Conservation (phyloP, 352 stramenopile genomes). For the Globisporangium viniferum region DNA sequence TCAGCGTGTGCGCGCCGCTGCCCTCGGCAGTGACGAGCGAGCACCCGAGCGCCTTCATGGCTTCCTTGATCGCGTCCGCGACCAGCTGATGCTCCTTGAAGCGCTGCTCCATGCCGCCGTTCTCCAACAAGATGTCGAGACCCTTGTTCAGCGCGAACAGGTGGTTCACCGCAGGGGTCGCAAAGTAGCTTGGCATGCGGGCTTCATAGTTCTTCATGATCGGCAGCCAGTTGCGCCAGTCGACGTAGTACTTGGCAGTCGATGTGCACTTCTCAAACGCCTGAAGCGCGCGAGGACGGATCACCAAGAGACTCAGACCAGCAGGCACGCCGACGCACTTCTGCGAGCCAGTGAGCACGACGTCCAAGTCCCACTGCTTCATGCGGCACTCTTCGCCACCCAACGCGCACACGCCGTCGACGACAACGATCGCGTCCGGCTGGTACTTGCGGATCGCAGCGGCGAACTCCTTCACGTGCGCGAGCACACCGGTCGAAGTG, state of each 20-base stretch:
- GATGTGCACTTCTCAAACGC: slow-evolving; percentile 58
- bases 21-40: slow-evolving; percentile 50
- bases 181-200: slow-evolving; percentile 72
- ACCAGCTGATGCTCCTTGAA: slow-evolving; percentile 67
- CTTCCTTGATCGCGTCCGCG: slow-evolving; percentile 59
- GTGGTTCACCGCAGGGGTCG: slow-evolving; percentile 77
- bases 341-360: slow-evolving; percentile 75
- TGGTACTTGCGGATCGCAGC: slow-evolving; percentile 53
- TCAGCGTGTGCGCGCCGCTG: slow-evolving; percentile 64
- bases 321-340: slow-evolving; percentile 76
- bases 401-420: slow-evolving; percentile 69
- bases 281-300: slow-evolving; percentile 64
- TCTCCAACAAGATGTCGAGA: slow-evolving; percentile 65
- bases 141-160: slow-evolving; percentile 68
- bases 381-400: slow-evolving; percentile 75
- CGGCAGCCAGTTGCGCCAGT: slow-evolving; percentile 78
- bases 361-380: slow-evolving; percentile 79
- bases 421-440: slow-evolving; percentile 57
- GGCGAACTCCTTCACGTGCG: slow-evolving; percentile 57
- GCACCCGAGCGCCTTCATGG: slow-evolving; percentile 60
- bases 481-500: slow-evolving; percentile 70
- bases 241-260: slow-evolving; percentile 64
- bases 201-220: slow-evolving; percentile 87
- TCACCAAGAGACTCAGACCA: slow-evolving; percentile 59
- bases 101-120: slow-evolving; percentile 74